Base-by-base conservation (phyloP, 768 basidiomycete species). In the Paxillus involutus region DNA sequence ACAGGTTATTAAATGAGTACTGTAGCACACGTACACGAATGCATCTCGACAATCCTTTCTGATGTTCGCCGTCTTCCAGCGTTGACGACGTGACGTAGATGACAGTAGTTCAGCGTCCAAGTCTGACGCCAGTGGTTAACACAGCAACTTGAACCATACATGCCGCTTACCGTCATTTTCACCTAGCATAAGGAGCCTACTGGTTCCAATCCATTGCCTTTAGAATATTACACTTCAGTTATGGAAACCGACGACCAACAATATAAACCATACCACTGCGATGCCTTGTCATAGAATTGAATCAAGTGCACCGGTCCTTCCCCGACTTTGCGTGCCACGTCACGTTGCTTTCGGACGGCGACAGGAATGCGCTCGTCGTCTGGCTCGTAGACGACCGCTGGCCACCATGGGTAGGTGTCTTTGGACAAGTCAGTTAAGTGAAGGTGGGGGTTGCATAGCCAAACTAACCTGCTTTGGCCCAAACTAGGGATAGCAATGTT, bases 371-470 rank as follows among this genome's bases (percentile, higher is more conserved):
- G 67, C 1, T 74, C 68, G 44, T 87, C 81, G 39, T 85, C 81
- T 9, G 80, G 78, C 24, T 85, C 83, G 48, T 79, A 86, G 14
- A 94, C 80, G 9, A 89, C 83, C 9, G 86, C 94, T 39, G 94
- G 91, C 86, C 89, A 96, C 85, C 86, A 95, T 1, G 94, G 94
- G 61, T 77, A 94, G 0, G 85, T 80, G 35, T 75, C 91, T 91
- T 21, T 54, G 14, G 26, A 46, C n/a, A 52, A 12, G 9, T 63
- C 49, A 70, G 51, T 6, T 30, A 14, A 32, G 5, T 21, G 2
- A 3, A 8, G 14, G 9, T 12, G 2, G 8, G 29, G 30, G 41
- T 1, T 9, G 3, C 24, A 43, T 16, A 6, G 26, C 14, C 14
- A 12, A 48, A 59, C 83, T 56, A 59, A 86, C 87, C 75, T 51